phyloP scores from a whole-genome alignment of 768 basidiomycete species.

The Holtermanniella nyarrowii region DNA sequence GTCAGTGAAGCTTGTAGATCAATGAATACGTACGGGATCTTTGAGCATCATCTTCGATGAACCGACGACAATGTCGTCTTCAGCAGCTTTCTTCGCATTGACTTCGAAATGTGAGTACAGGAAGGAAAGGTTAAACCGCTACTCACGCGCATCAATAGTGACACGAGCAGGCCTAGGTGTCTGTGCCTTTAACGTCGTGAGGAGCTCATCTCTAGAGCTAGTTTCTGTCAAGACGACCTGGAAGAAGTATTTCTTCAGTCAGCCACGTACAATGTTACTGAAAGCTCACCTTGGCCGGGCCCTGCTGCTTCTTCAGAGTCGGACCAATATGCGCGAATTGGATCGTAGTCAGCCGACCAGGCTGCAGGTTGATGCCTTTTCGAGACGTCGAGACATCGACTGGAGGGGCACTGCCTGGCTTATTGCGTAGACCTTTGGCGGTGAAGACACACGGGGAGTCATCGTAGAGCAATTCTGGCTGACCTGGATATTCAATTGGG shows the following conservation, averaged over 20 bases:
- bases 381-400: constrained; percentile 26
- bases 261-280: background rate
- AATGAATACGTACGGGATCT: constrained; percentile 63
- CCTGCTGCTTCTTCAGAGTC: constrained; percentile 38
- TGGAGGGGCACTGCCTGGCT: constrained; percentile 36
- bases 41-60: constrained; percentile 82
- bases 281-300: constrained; percentile 36
- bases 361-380: constrained; percentile 13
- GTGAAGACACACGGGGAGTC: constrained; percentile 20
- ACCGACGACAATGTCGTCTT: constrained; percentile 87
- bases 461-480: constrained; percentile 32
- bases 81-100: constrained; percentile 52
- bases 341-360: constrained; percentile 17
- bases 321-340: constrained; percentile 33
- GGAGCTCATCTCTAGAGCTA: constrained; percentile 58
- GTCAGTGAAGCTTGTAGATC: background rate
- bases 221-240: constrained; percentile 74
- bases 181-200: constrained; percentile 59
- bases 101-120: constrained; percentile 44
- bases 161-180: constrained; percentile 56
- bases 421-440: constrained; percentile 35
- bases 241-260: constrained; percentile 68
- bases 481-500: constrained; percentile 34
- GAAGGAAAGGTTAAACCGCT: background rate
- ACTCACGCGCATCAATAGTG: constrained; percentile 59